phyloP scores from a whole-genome alignment of 2,329 filamentous ascomycete genomes.

The Diaporthe nobilis region DNA sequence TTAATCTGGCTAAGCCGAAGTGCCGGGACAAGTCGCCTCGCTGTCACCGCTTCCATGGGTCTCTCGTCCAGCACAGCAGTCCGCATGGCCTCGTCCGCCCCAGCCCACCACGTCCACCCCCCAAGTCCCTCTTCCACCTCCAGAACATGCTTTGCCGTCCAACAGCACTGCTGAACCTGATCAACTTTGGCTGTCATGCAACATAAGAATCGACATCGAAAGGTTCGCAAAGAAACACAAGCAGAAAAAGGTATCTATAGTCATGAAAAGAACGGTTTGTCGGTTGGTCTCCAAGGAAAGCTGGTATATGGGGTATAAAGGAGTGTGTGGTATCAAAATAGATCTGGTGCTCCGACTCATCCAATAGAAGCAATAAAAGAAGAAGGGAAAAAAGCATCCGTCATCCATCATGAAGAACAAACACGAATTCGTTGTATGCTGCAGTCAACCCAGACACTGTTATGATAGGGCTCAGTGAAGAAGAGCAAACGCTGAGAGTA shows the following conservation, averaged over 20 bases:
- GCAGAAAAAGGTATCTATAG: slow-evolving; percentile 32
- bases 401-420: slow-evolving; percentile 41
- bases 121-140: neutral
- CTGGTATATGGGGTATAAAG: slow-evolving; percentile 39
- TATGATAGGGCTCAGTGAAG: neutral
- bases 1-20: neutral
- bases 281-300: slow-evolving; percentile 36
- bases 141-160: neutral
- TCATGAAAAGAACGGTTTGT: slow-evolving; percentile 38
- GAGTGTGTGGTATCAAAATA: slow-evolving; percentile 42
- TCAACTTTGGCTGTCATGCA: slow-evolving; percentile 5
- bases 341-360: slow-evolving; percentile 30
- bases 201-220: slow-evolving; percentile 15
- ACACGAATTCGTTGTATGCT: slow-evolving; percentile 17
- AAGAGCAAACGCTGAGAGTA: slow-evolving; percentile 25
- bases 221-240: slow-evolving; percentile 15
- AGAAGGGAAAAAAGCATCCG: slow-evolving; percentile 27
- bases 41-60: neutral
- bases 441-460: slow-evolving; percentile 3
- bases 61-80: neutral
- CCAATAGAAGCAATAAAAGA: slow-evolving; percentile 25
- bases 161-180: neutral
- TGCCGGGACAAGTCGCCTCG: neutral
- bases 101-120: neutral
- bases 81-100: no score